Percentiles rank a stretch among this genome's conserved stretches.
phyloP scores from a whole-genome alignment of 2,329 filamentous ascomycete species.

The Alternaria viburni region DNA sequence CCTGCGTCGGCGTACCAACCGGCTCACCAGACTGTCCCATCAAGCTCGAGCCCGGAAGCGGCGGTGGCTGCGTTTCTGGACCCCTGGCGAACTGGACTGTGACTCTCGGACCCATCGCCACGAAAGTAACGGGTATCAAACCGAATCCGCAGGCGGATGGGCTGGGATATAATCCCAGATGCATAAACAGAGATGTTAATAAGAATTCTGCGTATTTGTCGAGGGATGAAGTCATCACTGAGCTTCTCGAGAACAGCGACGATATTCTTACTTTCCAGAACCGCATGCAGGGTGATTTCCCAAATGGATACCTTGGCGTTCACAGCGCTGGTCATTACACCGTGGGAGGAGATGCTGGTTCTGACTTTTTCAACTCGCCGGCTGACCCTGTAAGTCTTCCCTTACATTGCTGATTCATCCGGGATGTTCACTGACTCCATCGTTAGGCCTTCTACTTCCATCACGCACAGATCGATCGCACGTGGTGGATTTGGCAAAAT shows the following conservation, averaged over 20 bases:
- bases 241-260: slow-evolving; percentile 28
- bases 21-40: neutral
- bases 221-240: slow-evolving; percentile 26
- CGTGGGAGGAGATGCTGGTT: slow-evolving; percentile 9
- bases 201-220: slow-evolving; percentile 22
- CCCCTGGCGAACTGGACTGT: slow-evolving; percentile 54
- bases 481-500: slow-evolving; percentile 60
- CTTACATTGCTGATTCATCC: fast-evolving
- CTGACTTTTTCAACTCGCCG: slow-evolving; percentile 53
- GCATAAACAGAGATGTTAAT: slow-evolving; percentile 47
- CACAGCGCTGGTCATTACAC: slow-evolving; percentile 55
- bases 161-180: slow-evolving; percentile 44
- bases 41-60: slow-evolving; percentile 49
- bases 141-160: slow-evolving; percentile 36
- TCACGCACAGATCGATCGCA: slow-evolving; percentile 55
- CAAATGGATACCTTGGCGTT: slow-evolving; percentile 40
- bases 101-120: slow-evolving; percentile 56
- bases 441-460: slow-evolving; percentile 52
- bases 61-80: slow-evolving; percentile 62
- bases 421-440: neutral
- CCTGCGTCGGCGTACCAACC: slow-evolving; percentile 25
- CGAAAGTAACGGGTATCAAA: slow-evolving; percentile 30
- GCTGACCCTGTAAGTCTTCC: slow-evolving; percentile 45
- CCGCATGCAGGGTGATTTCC: slow-evolving; percentile 37
- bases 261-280: slow-evolving; percentile 45